Evolutionary conservation across 2,329 filamentous ascomycete genomes (phyloP).

Genomic region (Aspergillus udagawae): DNA sequence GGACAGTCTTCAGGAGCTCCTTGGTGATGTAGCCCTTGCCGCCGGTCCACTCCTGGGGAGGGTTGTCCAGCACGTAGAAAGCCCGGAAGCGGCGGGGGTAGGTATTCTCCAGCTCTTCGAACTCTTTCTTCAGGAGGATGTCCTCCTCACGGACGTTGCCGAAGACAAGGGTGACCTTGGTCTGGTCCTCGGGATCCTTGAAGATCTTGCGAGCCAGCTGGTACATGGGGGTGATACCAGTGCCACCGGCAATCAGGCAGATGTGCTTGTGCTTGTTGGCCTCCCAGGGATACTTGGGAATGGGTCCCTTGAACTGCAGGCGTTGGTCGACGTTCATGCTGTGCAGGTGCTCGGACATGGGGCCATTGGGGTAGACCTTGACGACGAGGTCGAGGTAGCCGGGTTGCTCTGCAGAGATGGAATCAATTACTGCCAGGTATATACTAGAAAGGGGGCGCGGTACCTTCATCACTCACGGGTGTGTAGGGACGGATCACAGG

Average conservation of each 20-base stretch:
- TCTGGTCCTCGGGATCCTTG: conserved; percentile 94
- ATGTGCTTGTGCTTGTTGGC: conserved; percentile 88
- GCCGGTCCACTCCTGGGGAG: conserved; percentile 70
- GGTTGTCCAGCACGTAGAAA: conserved; percentile 90
- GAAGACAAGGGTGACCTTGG: conserved; percentile 92
- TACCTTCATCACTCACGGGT: conserved; percentile 79
- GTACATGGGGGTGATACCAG: conserved; percentile 97
- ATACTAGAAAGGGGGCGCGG: neutral
- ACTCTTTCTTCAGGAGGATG: conserved; percentile 83
- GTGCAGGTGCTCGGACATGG: conserved; percentile 89
- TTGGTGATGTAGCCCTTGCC: conserved; percentile 79
- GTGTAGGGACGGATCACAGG: conserved; percentile 89
- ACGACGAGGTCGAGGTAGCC: conserved; percentile 86
- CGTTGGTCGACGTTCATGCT: conserved; percentile 74
- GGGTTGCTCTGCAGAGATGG: conserved; percentile 56
- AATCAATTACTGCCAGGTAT: neutral
- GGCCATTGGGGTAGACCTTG: conserved; percentile 85
- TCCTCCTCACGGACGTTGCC: conserved; percentile 88
- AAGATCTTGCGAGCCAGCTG: conserved; percentile 89
- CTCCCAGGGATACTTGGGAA: conserved; percentile 88
- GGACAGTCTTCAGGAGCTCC: conserved; percentile 88
- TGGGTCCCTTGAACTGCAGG: conserved; percentile 89
- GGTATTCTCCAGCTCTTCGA: conserved; percentile 83
- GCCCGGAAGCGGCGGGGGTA: conserved; percentile 93
- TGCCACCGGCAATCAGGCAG: conserved; percentile 74